Percentiles rank a stretch among this genome's conserved stretches.
phyloP scores from a whole-genome alignment of 2,329 filamentous ascomycete species.

The Remersonia thermophila region DNA sequence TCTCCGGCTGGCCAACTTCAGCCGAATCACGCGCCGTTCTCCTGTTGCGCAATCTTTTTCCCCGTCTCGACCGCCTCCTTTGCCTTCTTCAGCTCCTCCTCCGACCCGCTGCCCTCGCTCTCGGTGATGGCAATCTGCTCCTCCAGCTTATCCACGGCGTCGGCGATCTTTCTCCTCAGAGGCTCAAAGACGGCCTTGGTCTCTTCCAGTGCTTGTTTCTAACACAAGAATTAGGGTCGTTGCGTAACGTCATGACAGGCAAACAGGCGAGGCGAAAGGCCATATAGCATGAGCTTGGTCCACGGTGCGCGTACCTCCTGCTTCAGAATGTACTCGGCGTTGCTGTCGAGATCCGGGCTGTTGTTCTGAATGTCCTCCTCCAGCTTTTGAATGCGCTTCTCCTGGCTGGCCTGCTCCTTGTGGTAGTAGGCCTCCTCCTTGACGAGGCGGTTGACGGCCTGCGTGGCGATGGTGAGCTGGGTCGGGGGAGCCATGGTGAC shows the following conservation, averaged over 20 bases:
- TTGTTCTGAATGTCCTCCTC: constrained; percentile 44
- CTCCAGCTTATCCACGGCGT: constrained; percentile 62
- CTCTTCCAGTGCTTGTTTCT: constrained; percentile 76
- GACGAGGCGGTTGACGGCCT: constrained; percentile 68
- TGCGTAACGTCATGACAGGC: no score
- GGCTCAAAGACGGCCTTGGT: constrained; percentile 72
- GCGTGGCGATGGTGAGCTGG: constrained; percentile 65
- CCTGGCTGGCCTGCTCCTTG: constrained; percentile 68
- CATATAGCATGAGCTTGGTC: not conserved
- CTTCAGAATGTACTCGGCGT: constrained; percentile 66
- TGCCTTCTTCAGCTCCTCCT: constrained; percentile 42
- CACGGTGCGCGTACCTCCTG: constrained; percentile 57
- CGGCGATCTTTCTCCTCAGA: constrained; percentile 56
- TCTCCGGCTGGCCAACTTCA: no score
- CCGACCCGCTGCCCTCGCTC: constrained; percentile 30
- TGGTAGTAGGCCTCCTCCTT: constrained; percentile 90
- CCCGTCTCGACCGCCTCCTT: constrained; percentile 40
- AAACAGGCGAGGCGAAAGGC: constrained; percentile 1
- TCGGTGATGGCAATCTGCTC: constrained; percentile 58
- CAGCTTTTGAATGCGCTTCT: constrained; percentile 57
- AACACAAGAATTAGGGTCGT: constrained; percentile 1
- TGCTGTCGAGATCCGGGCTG: constrained; percentile 49
- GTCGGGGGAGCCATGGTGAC: constrained; percentile 62
- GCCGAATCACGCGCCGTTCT: not conserved
- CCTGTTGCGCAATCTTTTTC: constrained; percentile 27